phyloP scores from a whole-genome alignment of 768 basidiomycete species.

The Rhodotorula babjevae region DNA sequence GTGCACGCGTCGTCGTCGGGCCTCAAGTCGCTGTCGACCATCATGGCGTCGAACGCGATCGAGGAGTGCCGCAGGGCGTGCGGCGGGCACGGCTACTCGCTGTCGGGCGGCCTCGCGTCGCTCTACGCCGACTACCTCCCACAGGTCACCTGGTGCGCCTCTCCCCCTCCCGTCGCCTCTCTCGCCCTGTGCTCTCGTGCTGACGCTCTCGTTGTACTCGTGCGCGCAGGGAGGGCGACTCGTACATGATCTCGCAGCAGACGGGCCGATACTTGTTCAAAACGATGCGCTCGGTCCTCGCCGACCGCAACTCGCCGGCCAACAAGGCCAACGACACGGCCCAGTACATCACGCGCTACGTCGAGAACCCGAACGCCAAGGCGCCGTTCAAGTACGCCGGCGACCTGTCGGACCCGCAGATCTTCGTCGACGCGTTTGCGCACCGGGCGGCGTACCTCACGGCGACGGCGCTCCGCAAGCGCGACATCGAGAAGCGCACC shows the following conservation, averaged over 20 bases:
- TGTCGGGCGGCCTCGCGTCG: slow-evolving; percentile 39
- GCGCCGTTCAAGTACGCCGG: slow-evolving; percentile 38
- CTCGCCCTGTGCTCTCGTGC: not conserved
- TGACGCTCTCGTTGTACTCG: not conserved
- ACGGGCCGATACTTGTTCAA: slow-evolving; percentile 41
- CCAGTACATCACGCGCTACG: slow-evolving; percentile 37
- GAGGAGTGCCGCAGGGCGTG: slow-evolving; percentile 45
- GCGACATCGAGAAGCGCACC: slow-evolving; percentile 38
- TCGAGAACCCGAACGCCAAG: slow-evolving; percentile 31
- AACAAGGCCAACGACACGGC: slow-evolving; percentile 30
- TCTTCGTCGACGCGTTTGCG: slow-evolving; percentile 42
- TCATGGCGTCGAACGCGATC: slow-evolving; percentile 41
- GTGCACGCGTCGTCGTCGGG: slow-evolving; percentile 43
- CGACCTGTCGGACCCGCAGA: slow-evolving; percentile 35
- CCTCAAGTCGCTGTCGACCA: slow-evolving; percentile 41
- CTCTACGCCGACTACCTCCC: slow-evolving; percentile 42
- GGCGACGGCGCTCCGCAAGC: slow-evolving; percentile 37
- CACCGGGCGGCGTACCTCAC: slow-evolving; percentile 42
- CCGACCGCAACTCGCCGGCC: slow-evolving; percentile 27
- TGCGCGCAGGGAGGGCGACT: slow-evolving; percentile 4
- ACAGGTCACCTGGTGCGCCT: slow-evolving; percentile 41
- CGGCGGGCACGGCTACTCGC: slow-evolving; percentile 44
- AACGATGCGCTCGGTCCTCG: slow-evolving; percentile 27
- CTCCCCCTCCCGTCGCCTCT: not conserved
- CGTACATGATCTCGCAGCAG: slow-evolving; percentile 39